Evolutionary conservation across 495 filamentous ascomycete species (phyloP).

Genomic region (Trypethelium eluteriae): DNA sequence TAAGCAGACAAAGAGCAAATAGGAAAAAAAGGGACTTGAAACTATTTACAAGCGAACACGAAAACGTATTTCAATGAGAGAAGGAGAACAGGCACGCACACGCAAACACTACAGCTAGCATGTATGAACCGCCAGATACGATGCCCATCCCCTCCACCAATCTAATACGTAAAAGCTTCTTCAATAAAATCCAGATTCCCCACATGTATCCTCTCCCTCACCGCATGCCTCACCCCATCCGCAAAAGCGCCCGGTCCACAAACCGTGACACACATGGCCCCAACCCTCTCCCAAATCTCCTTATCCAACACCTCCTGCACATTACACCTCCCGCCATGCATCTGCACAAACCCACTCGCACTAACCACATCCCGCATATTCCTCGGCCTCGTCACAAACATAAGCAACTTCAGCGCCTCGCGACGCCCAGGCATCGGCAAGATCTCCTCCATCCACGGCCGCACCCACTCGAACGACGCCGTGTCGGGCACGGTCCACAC

Average conservation of each 20-base stretch:
- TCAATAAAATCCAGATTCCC: constrained; percentile 82
- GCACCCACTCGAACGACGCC: constrained; percentile 87
- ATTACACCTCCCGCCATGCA: constrained; percentile 68
- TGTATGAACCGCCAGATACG: background rate
- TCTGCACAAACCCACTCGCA: constrained; percentile 75
- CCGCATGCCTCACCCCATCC: constrained; percentile 73
- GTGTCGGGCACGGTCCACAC: constrained; percentile 80
- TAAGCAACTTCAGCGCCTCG: constrained; percentile 72
- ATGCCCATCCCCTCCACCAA: background rate
- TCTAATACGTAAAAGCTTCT: constrained; percentile 71
- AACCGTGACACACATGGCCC: constrained; percentile 76
- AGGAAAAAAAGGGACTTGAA: background rate
- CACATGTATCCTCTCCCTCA: constrained; percentile 55
- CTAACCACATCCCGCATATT: constrained; percentile 72
- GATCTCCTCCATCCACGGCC: constrained; percentile 92
- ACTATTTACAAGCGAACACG: background rate
- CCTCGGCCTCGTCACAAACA: constrained; percentile 83
- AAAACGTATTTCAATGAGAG: background rate
- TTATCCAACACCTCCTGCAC: constrained; percentile 59
- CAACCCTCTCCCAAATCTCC: constrained; percentile 67
- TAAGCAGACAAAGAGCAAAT: background rate
- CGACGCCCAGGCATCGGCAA: constrained; percentile 73
- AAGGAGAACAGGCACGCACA: background rate
- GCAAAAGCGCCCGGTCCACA: constrained; percentile 86
- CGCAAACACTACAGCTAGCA: background rate